Evolutionary conservation across 2,329 filamentous ascomycete genomes (phyloP), one percentile per base, ranked within the genome.

Genomic region (Colletotrichum tanaceti): DNA sequence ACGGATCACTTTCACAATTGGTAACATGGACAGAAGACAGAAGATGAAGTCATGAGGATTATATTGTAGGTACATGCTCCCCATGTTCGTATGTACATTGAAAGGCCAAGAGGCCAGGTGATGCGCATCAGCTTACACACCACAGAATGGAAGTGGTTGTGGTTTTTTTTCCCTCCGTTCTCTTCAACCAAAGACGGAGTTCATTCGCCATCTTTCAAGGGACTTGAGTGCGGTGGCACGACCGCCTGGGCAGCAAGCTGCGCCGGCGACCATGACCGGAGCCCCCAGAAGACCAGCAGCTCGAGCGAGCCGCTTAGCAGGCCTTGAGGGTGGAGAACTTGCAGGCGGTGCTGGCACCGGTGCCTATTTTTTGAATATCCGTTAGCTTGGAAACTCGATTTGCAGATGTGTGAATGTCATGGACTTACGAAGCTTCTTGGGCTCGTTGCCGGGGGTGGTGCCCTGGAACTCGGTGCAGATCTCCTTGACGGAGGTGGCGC

Each of bases 391-490:
- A 32, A 32, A 9, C 9, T 9, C 28, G 28, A 32, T 32, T 32
- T 32, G 28, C 6, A 9, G 28, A 32, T 32, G 28, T n/a, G 28
- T 7, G 28, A 9, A 7, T 4, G 28, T 32, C 28, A 32, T 32
- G 28, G n/a, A 32, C 28, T 32, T 32, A 32, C 14, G 3, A 44
- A 65, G n/a, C 60, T 70, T 64, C 68, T 70, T 70, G 68, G 68
- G 68, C 68, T 70, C 70, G 53, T 70, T 44, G 67, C 70, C 70
- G 49, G 67, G 67, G 63, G 47, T 57, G 55, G 66, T 70, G 59
- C 70, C 70, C 63, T 71, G 49, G 70, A 63, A 71, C 70, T 71
- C 70, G 32, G 63, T 66, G 67, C 70, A 71, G 55, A 71, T 52
- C 55, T 71, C 61, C 70, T 71, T 70, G 59, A 69, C 59, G 66